Evolutionary conservation across 2,329 filamentous ascomycete species (phyloP).

Genomic region (Alternaria sp.): DNA sequence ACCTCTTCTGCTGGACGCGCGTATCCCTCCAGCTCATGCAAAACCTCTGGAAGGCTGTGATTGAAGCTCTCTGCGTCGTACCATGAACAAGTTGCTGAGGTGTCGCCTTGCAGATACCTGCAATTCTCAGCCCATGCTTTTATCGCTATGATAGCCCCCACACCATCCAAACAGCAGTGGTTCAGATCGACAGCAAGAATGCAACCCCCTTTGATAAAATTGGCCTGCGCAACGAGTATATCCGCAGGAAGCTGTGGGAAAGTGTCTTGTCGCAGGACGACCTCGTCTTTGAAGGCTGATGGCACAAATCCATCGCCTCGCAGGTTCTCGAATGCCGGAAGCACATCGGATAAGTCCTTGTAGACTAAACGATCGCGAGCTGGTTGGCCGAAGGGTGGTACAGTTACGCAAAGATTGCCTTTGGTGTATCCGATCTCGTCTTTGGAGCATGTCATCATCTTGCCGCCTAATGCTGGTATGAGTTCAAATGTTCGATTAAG

Average conservation of each 20-base stretch:
- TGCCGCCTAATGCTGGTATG: conserved; percentile 51
- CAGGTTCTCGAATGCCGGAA: conserved; percentile 29
- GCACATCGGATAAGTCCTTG: conserved; percentile 29
- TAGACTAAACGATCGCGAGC: conserved; percentile 19
- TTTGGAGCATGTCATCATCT: conserved; percentile 44
- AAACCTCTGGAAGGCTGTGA: conserved; percentile 33
- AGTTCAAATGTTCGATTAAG: conserved; percentile 48
- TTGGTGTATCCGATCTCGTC: conserved; percentile 40
- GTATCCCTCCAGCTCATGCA: conserved; percentile 29
- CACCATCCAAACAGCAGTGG: conserved; percentile 33
- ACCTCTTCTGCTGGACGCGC: conserved; percentile 21
- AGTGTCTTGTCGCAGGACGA: conserved; percentile 19
- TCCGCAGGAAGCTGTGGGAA: conserved; percentile 33
- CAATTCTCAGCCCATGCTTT: conserved; percentile 39
- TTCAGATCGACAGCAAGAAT: conserved; percentile 31
- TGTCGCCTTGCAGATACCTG: conserved; percentile 32
- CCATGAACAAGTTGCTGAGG: conserved; percentile 31
- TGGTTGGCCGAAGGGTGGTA: conserved; percentile 21
- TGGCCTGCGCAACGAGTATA: conserved; percentile 38
- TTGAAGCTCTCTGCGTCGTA: conserved; percentile 34
- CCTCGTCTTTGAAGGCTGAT: conserved; percentile 29
- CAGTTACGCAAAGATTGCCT: conserved; percentile 35
- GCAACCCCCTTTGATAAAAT: conserved; percentile 40
- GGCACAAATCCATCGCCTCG: conserved; percentile 26
- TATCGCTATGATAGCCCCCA: conserved; percentile 32